These are phyloP conservation scores for Neonectria coccinea DNA, from an alignment of 2,329 filamentous ascomycete genomes.

Conservation along the genomic window DNA sequence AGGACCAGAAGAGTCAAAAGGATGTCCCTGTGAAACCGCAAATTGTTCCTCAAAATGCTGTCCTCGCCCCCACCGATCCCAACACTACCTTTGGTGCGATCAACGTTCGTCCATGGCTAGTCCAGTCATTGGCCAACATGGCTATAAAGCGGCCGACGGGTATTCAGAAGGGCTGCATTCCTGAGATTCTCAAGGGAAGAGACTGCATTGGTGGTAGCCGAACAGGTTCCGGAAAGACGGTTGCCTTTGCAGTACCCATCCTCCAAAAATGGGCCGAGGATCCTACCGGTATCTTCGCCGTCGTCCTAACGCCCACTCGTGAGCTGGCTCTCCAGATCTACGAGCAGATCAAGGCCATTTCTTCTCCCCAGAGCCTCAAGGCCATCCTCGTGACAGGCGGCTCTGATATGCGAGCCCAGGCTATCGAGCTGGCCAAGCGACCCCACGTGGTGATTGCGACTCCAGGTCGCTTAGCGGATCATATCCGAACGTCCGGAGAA, in stretches of 20 bases:
- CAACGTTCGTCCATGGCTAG: conserved; percentile 85
- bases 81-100: conserved; percentile 78
- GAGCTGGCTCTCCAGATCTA: conserved; percentile 96
- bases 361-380: conserved; percentile 87
- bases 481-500: conserved; percentile 89
- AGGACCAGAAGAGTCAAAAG: conserved; percentile 28
- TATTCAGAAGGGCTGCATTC: conserved; percentile 94
- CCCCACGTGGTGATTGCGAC: conserved; percentile 96
- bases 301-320: conserved; percentile 89
- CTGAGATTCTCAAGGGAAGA: conserved; percentile 88
- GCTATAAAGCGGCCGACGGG: conserved; percentile 90
- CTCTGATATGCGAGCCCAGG: conserved; percentile 91
- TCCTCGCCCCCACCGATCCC: conserved; percentile 65
- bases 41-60: conserved; percentile 47
- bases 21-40: conserved; percentile 37
- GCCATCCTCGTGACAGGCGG: conserved; percentile 91
- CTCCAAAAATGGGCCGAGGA: conserved; percentile 94
- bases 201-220: conserved; percentile 96
- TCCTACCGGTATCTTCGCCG: conserved; percentile 88
- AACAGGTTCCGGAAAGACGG: conserved; percentile 97
- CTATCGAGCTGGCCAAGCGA: conserved; percentile 81
- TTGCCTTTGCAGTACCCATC: conserved; percentile 95
- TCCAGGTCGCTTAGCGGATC: conserved; percentile 91
- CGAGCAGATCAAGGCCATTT: conserved; percentile 95
- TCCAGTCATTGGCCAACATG: conserved; percentile 79